Base-by-base conservation (phyloP, 2,329 filamentous ascomycete genomes). In the Corynespora cassiicola region DNA sequence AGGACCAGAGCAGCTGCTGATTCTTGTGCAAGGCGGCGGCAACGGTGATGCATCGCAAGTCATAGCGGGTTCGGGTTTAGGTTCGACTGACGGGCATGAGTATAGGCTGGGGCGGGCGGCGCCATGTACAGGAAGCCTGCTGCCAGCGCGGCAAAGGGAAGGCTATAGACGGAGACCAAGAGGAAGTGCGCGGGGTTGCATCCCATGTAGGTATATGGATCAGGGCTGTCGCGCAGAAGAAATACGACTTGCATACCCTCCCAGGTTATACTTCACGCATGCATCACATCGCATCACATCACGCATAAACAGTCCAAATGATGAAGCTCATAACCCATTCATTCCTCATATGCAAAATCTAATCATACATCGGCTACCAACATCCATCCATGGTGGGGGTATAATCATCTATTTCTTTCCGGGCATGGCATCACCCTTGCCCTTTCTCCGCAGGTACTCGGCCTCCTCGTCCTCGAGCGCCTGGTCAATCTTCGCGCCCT, bases 401-500 rank as follows among this genome's bases (percentile, higher is more conserved):
- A 17, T 29, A 14, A 29, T 14, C 8, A 14, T 41, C 27, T 41
- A 42, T 35, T 44, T 44, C 49, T 50, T 42, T 10, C 33, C 36
- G 14, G 28, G 28, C 28, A 31, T 8, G 14, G 28, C 6, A 19
- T 31, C 28, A 9, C 14, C 17, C 29, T 26, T 53, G 18, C 81
- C 79, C 76, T 87, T 88, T 64, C 75, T 77, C 70, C 74, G 77
- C 45, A 89, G 58, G 36, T 78, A 70, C 50, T 77, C 80, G 58
- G 87, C 80, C 42, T 90, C 87, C 56, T 90, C 86, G 4, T 80
- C 79, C 58, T 79, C 73, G 30, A 90, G 52, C 68, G 87, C 64
- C 41, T 86, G 80, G 65, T 90, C 87, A 40, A 89, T 77, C 75
- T 86, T 80, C 16, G 86, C 87, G 12, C 87, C 86, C 58, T 75